Percentiles rank a stretch among this genome's conserved stretches.
Conservation (phyloP, 1,139 yeast species). For the Kazachstania sp. region DNA sequence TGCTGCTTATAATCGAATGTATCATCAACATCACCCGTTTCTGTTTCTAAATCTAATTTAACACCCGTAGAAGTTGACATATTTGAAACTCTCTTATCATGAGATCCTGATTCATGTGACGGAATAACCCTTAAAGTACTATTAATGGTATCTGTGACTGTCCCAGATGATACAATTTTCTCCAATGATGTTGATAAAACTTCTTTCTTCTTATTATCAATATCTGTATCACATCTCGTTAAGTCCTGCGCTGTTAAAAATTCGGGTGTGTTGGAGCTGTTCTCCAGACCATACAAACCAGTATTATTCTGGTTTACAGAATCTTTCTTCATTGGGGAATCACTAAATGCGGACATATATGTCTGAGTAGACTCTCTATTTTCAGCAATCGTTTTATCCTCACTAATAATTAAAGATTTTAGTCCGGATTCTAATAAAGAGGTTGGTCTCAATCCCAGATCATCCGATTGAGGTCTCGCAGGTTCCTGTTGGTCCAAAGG, state of each 20-base stretch:
- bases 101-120: not conserved
- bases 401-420: conserved; percentile 10
- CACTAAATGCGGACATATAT: conserved; percentile 20
- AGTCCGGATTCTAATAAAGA: conserved; percentile 18
- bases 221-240: not conserved
- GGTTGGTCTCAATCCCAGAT: conserved; percentile 17
- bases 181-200: not conserved
- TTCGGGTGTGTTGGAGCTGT: conserved; percentile 18
- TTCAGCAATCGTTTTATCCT: not conserved
- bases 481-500: not conserved
- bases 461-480: conserved; percentile 1
- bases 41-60: conserved; percentile 1
- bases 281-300: conserved; percentile 20
- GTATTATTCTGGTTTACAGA: not conserved
- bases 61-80: conserved; percentile 2
- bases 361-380: conserved; percentile 18
- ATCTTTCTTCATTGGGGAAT: conserved; percentile 17
- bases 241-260: conserved; percentile 26
- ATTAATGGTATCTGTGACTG: not conserved
- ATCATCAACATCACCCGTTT: conserved; percentile 3
- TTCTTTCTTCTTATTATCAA: not conserved
- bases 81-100: not conserved
- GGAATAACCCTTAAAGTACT: not conserved
- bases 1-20: conserved; percentile 7
- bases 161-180: not conserved